These are phyloP conservation scores for Ettlia oleoabundans DNA, from an alignment of 139 green algal genomes.

Conservation along the genomic window DNA sequence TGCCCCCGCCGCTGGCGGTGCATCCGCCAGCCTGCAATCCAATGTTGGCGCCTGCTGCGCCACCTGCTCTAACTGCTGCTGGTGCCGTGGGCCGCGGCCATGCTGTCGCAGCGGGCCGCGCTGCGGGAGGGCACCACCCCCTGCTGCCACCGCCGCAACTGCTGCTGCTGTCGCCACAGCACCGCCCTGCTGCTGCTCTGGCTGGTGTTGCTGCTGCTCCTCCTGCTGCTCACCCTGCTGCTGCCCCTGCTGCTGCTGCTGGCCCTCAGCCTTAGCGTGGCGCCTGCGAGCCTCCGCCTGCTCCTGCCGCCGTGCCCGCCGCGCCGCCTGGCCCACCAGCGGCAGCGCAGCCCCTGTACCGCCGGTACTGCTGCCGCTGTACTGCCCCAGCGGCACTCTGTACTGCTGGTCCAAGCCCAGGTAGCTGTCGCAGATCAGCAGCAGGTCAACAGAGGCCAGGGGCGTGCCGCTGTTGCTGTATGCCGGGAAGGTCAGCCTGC, in stretches of 20 bases:
- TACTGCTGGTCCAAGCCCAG: conserved; percentile 85
- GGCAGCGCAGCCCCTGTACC: neutral
- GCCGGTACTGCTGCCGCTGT: neutral
- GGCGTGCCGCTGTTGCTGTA: conserved; percentile 31
- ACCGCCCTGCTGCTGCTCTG: neutral
- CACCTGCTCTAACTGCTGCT: neutral
- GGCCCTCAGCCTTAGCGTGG: neutral
- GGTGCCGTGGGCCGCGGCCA: too few relatives aligned
- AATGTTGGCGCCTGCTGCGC: neutral
- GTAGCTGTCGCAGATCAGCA: conserved; percentile 90
- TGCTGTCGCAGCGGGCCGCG: too few relatives aligned
- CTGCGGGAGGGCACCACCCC: neutral
- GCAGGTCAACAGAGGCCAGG: conserved; percentile 54
- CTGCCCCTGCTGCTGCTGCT: neutral
- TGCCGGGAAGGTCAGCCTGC: conserved; percentile 49
- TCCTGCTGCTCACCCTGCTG: neutral
- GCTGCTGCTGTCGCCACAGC: neutral
- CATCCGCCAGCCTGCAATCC: conserved; percentile 1
- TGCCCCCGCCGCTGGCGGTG: too few relatives aligned
- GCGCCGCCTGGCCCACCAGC: conserved; percentile 6
- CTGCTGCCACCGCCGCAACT: neutral
- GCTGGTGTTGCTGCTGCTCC: neutral
- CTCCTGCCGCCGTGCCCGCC: conserved; percentile 10
- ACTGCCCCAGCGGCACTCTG: conserved; percentile 21
- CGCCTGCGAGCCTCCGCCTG: conserved; percentile 6